Conservation (phyloP, 2,329 filamentous ascomycete species). For the Corinectria fuckeliana region DNA sequence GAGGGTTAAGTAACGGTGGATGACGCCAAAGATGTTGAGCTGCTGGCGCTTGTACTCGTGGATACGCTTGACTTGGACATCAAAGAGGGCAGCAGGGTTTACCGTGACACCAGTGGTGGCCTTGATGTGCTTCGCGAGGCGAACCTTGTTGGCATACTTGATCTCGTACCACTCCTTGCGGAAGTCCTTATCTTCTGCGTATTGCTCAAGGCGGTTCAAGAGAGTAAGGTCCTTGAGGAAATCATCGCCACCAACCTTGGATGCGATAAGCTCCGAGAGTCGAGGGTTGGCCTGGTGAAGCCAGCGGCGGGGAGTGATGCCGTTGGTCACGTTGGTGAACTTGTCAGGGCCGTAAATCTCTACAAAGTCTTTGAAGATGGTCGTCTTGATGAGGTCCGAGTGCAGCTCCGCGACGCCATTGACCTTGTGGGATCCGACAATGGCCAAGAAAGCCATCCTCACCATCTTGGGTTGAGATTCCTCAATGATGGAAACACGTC, state of each 20-base stretch:
- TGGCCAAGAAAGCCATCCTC: conserved; percentile 93
- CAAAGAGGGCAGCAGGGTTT: conserved; percentile 88
- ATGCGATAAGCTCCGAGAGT: conserved; percentile 89
- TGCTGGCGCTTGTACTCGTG: conserved; percentile 99
- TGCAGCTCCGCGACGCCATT: conserved; percentile 98
- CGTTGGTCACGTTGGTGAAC: conserved; percentile 98
- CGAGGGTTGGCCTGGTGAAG: conserved; percentile 96
- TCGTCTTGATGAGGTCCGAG: conserved; percentile 96
- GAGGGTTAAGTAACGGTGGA: conserved; percentile 89
- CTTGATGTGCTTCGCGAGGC: conserved; percentile 91
- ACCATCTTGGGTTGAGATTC: conserved; percentile 98
- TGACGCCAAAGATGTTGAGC: conserved; percentile 98
- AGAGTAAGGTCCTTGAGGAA: conserved; percentile 91
- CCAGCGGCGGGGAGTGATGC: conserved; percentile 95
- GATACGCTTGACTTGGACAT: conserved; percentile 98
- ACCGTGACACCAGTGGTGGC: conserved; percentile 78
- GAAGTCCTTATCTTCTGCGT: conserved; percentile 85
- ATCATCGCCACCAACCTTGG: conserved; percentile 80
- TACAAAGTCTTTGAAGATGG: conserved; percentile 99
- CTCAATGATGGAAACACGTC: conserved; percentile 94
- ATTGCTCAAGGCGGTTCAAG: conserved; percentile 85
- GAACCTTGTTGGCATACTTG: conserved; percentile 95
- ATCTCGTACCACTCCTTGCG: conserved; percentile 95
- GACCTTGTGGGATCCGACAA: conserved; percentile 98
- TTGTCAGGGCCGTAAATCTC: conserved; percentile 94